These are phyloP conservation scores for Glebionis coronaria DNA, from an alignment of 129 eudicot species.

Conservation along the genomic window DNA sequence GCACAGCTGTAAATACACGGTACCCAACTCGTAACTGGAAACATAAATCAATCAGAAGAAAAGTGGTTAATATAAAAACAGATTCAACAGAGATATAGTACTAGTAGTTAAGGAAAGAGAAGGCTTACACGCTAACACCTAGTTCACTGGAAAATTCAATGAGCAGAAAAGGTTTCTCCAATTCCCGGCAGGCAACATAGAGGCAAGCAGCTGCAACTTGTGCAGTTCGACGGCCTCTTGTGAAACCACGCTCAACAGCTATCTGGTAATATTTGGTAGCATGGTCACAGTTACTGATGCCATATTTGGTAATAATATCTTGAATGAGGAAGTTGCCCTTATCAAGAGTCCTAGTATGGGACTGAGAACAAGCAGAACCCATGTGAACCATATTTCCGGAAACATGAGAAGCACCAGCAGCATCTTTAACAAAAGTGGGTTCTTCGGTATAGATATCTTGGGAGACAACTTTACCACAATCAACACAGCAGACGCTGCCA, in stretches of 20 bases:
- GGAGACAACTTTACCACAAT: slow-evolving; percentile 45
- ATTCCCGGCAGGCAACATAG: slow-evolving; percentile 65
- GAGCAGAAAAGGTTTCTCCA: slow-evolving; percentile 64
- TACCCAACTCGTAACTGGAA: slow-evolving; percentile 68
- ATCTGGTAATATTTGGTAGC: slow-evolving; percentile 39
- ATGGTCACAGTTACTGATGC: slow-evolving; percentile 16
- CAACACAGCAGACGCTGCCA: slow-evolving; percentile 38
- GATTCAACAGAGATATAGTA: not conserved
- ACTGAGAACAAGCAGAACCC: slow-evolving; percentile 21
- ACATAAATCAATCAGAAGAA: slow-evolving; percentile 1
- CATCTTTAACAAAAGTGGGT: slow-evolving; percentile 35
- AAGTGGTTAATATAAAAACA: not conserved
- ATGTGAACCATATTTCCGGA: slow-evolving; percentile 25
- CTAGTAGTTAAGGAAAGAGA: slow-evolving; percentile 14
- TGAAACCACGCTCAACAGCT: slow-evolving; percentile 51
- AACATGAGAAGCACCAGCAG: slow-evolving; percentile 37
- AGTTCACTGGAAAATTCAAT: slow-evolving; percentile 60
- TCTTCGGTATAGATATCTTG: slow-evolving; percentile 36
- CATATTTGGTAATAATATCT: slow-evolving; percentile 14
- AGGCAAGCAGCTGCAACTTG: slow-evolving; percentile 67
- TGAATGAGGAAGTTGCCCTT: slow-evolving; percentile 31
- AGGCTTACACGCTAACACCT: slow-evolving; percentile 66
- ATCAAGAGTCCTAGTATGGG: slow-evolving; percentile 32
- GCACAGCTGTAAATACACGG: slow-evolving; percentile 70
- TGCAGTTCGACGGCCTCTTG: slow-evolving; percentile 42